Conservation (phyloP, 768 basidiomycete species). For the Megacollybia marginata region DNA sequence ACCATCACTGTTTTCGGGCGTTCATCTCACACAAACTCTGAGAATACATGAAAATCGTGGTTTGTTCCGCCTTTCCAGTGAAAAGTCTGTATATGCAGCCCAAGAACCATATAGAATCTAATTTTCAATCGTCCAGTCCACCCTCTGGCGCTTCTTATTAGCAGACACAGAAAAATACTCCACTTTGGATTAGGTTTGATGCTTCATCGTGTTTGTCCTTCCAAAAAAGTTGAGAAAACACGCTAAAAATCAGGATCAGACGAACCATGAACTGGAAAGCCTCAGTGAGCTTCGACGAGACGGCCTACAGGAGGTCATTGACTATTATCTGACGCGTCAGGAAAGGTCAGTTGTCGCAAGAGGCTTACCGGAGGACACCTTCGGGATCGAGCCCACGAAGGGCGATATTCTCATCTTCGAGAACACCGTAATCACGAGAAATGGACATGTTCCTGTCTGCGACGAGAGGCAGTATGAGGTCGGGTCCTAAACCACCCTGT, state of each 20-base stretch:
- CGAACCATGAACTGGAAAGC: slow-evolving; percentile 87
- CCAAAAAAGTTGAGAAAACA: background rate
- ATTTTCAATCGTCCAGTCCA: slow-evolving; percentile 27
- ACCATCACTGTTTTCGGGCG: no score
- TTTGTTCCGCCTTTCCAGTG: no score
- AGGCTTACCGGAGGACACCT: slow-evolving; percentile 55
- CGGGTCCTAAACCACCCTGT: slow-evolving; percentile 85
- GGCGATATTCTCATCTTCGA: slow-evolving; percentile 84
- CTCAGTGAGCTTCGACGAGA: slow-evolving; percentile 87
- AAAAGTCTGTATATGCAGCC: no score
- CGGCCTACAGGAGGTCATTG: slow-evolving; percentile 93
- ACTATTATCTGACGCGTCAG: slow-evolving; percentile 62
- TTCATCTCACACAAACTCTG: no score
- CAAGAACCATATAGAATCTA: no score
- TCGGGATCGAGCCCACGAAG: slow-evolving; percentile 83
- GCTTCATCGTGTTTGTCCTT: slow-evolving; percentile 84
- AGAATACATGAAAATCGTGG: no score
- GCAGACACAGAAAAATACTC: slow-evolving; percentile 13
- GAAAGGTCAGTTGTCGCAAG: background rate
- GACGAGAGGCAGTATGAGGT: slow-evolving; percentile 77
- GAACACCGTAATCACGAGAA: slow-evolving; percentile 79
- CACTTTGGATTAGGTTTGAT: slow-evolving; percentile 57
- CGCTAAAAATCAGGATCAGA: slow-evolving; percentile 4
- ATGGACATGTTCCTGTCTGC: slow-evolving; percentile 77
- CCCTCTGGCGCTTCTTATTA: slow-evolving; percentile 50